A percentile compares a stretch with the other conserved stretches of the same genome.
phyloP scores from a whole-genome alignment of 106 monocot species.

The Platanthera zijinensis region DNA sequence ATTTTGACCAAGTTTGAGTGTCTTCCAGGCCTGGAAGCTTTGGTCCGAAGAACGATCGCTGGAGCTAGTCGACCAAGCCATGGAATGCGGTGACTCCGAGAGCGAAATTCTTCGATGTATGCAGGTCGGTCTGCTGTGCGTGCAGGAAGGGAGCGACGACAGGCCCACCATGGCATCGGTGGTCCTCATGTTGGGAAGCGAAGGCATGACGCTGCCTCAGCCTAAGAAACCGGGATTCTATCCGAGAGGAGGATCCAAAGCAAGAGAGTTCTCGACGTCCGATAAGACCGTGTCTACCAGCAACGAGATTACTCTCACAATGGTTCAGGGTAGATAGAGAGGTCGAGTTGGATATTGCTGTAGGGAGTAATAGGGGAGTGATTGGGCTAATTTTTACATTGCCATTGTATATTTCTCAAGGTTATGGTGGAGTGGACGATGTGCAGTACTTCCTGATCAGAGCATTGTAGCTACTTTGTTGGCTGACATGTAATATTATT shows the following conservation, averaged over 20 bases:
- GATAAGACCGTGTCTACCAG: neutral
- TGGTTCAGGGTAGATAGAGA: conserved; percentile 2
- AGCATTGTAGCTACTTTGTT: neutral
- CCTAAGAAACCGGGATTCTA: conserved; percentile 28
- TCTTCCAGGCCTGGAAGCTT: conserved; percentile 25
- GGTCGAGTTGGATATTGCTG: neutral
- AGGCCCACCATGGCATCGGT: conserved; percentile 37
- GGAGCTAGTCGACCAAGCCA: conserved; percentile 16
- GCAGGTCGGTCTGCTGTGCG: conserved; percentile 31
- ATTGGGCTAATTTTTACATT: neutral
- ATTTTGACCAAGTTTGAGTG: neutral
- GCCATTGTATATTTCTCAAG: conserved; percentile 1
- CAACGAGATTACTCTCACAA: conserved; percentile 1
- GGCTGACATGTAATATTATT: neutral
- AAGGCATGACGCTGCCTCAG: conserved; percentile 6
- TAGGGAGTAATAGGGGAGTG: neutral
- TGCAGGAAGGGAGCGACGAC: conserved; percentile 27
- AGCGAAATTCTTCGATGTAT: conserved; percentile 22
- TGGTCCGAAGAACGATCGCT: conserved; percentile 21
- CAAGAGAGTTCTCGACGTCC: neutral
- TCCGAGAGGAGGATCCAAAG: neutral
- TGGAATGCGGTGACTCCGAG: neutral
- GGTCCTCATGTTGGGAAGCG: conserved; percentile 25
- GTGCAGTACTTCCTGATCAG: neutral
- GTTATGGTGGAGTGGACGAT: neutral